Conservation (phyloP, 805 yeast genomes). For the Saitoella complicata region DNA sequence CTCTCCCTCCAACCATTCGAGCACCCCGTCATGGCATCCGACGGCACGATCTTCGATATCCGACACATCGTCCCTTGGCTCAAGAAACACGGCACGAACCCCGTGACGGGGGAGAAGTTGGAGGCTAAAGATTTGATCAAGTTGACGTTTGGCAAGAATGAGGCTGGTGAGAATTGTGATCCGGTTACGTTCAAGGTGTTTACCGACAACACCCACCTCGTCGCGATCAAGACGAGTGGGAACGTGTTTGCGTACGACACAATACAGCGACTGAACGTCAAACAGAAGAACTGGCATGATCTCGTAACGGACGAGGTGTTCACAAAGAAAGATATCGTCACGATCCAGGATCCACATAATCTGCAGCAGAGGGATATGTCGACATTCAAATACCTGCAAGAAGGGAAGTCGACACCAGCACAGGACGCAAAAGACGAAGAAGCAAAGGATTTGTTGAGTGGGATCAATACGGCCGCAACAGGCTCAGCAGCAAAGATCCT, state of each 20-base stretch:
- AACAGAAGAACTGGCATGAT: slow-evolving; percentile 18
- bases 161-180: slow-evolving; percentile 17
- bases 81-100: slow-evolving; percentile 16
- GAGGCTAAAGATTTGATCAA: slow-evolving; percentile 13
- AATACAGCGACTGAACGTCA: slow-evolving; percentile 16
- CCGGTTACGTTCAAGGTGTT: slow-evolving; percentile 22
- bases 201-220: slow-evolving; percentile 15
- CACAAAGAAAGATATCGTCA: slow-evolving; percentile 16
- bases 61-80: slow-evolving; percentile 18
- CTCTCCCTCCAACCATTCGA: slow-evolving; percentile 18
- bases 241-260: slow-evolving; percentile 20
- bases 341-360: slow-evolving; percentile 10
- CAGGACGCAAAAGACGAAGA: not conserved
- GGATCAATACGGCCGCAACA: slow-evolving; percentile 4
- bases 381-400: slow-evolving; percentile 1
- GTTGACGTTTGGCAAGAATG: slow-evolving; percentile 15
- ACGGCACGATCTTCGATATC: slow-evolving; percentile 20
- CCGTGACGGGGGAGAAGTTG: slow-evolving; percentile 18
- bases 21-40: slow-evolving; percentile 15
- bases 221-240: slow-evolving; percentile 18
- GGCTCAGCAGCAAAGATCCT: slow-evolving; percentile 7
- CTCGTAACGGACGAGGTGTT: slow-evolving; percentile 20
- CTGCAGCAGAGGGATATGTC: slow-evolving; percentile 5
- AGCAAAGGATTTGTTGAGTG: not conserved
- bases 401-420: not conserved